Percentiles rank a stretch among this genome's conserved stretches.
phyloP scores from a whole-genome alignment of 2,329 filamentous ascomycete species.

The Aspergillus pseudonomiae region DNA sequence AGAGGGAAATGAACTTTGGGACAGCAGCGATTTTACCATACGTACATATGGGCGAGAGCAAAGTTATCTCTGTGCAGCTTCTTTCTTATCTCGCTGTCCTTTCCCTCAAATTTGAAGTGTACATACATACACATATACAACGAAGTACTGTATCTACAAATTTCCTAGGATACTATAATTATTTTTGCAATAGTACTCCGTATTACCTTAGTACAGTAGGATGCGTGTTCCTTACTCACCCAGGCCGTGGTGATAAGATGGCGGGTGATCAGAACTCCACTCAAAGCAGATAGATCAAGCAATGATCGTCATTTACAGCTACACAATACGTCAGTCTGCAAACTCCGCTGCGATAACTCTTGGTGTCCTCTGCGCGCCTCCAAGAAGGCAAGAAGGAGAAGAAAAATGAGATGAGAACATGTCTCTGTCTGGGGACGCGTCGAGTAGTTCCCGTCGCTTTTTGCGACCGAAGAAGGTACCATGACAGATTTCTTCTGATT shows the following conservation, averaged over 20 bases:
- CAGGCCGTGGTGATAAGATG: background rate
- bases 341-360: background rate
- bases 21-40: background rate
- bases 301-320: background rate
- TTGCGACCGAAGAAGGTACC: conserved; percentile 39
- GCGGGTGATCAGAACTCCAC: background rate
- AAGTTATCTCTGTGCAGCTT: background rate
- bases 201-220: no score
- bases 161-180: no score
- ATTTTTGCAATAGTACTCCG: no score
- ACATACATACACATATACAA: no score
- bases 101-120: no score
- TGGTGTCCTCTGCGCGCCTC: conserved; percentile 1
- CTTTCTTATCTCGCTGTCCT: background rate
- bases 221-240: background rate
- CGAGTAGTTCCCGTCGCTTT: conserved; percentile 35
- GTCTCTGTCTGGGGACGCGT: conserved; percentile 31
- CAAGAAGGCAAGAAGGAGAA: conserved; percentile 1
- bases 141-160: no score
- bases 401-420: conserved; percentile 31
- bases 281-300: conserved; percentile 1
- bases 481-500: background rate
- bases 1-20: background rate
- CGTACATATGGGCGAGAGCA: background rate
- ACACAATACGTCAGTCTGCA: background rate